Conservation (phyloP, 805 yeast genomes). For the Lachancea nothofagi region DNA sequence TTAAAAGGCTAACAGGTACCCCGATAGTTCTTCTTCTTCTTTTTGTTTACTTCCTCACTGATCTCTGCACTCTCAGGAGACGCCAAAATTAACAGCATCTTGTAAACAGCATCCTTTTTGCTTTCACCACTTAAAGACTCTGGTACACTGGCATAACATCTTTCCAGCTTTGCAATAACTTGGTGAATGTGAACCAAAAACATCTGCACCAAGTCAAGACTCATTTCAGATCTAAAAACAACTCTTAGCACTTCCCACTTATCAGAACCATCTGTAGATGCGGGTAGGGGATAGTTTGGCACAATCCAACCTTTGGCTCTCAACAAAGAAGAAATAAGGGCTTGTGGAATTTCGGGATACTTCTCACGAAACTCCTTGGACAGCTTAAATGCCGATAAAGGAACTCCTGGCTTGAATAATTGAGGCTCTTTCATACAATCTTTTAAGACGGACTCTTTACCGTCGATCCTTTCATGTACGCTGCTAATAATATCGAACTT, state of each 20-base stretch:
- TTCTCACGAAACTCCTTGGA: conserved; percentile 48
- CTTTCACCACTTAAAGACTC: conserved; percentile 7
- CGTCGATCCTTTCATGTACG: conserved; percentile 58
- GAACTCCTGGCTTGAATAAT: conserved; percentile 67
- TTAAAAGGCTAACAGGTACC: conserved; percentile 32
- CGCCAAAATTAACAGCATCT: conserved; percentile 23
- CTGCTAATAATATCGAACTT: conserved; percentile 71
- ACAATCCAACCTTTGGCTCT: conserved; percentile 81
- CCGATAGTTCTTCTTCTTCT: conserved; percentile 24
- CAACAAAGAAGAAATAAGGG: conserved; percentile 62
- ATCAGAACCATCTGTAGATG: conserved; percentile 39
- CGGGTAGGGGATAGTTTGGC: conserved; percentile 83
- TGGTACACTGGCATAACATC: conserved; percentile 15
- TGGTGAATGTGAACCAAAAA: conserved; percentile 22
- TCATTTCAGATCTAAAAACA: conserved; percentile 69
- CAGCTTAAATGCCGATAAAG: conserved; percentile 83
- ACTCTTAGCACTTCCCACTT: conserved; percentile 72
- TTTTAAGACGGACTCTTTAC: conserved; percentile 18
- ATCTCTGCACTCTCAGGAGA: conserved; percentile 19
- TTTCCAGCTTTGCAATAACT: conserved; percentile 18
- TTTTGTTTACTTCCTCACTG: conserved; percentile 10
- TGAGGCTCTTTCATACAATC: conserved; percentile 33
- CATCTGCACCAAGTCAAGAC: conserved; percentile 37
- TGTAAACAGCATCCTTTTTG: conserved; percentile 17
- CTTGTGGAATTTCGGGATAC: conserved; percentile 81